phyloP scores from a whole-genome alignment of 257 asterid genomes.

The Solanum rostratum region DNA sequence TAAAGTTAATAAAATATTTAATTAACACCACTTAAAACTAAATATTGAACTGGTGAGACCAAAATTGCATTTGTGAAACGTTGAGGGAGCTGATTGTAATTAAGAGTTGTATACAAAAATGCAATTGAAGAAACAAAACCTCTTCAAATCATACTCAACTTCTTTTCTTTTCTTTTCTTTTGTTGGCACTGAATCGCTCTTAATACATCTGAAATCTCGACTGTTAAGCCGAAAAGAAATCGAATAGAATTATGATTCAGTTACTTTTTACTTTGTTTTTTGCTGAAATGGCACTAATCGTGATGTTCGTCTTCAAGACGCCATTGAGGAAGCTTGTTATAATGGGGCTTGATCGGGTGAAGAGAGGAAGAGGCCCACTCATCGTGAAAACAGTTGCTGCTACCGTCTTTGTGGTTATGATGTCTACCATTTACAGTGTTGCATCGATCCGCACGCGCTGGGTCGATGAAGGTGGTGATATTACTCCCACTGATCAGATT shows the following conservation, averaged over 20 bases:
- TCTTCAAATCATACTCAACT: not conserved
- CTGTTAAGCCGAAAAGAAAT: not conserved
- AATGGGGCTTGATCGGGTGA: conserved; percentile 67
- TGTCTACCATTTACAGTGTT: conserved; percentile 51
- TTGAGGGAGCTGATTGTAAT: not conserved
- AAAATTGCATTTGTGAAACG: not conserved
- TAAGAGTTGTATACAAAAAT: not conserved
- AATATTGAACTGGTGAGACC: too few species aligned
- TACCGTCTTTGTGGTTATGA: conserved; percentile 51
- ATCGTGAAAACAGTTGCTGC: conserved; percentile 54
- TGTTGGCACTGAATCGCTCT: not conserved
- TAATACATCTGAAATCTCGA: not conserved
- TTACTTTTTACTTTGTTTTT: conserved; percentile 49
- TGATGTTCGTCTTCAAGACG: conserved; percentile 74
- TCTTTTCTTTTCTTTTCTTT: not conserved
- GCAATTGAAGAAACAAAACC: not conserved
- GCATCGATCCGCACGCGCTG: conserved; percentile 45
- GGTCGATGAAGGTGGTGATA: conserved; percentile 52
- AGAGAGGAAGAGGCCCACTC: conserved; percentile 74
- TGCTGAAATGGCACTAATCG: conserved; percentile 63
- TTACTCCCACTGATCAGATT: conserved; percentile 80
- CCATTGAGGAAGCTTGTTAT: conserved; percentile 77
- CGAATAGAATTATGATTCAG: conserved; percentile 32
- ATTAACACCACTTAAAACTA: too few species aligned
- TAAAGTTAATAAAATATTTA: too few species aligned